Base-by-base conservation (phyloP, 805 yeast species). In the Kluyveromyces aestuarii region DNA sequence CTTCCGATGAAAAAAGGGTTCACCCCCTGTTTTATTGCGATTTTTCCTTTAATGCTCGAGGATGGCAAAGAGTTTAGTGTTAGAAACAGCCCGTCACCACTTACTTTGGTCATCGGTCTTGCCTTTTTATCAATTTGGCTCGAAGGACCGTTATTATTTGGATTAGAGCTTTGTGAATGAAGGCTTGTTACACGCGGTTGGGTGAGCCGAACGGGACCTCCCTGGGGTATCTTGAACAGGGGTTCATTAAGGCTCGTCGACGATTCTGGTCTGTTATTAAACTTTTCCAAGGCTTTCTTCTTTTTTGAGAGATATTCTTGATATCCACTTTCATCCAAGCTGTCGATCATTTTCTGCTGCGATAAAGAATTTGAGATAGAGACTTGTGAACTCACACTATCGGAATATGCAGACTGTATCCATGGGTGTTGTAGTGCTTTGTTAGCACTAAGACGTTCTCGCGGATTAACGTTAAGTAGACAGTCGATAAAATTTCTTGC, bases 401-500 rank as follows among this genome's bases (percentile, higher is more conserved):
- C 55, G 36, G 7, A 30, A 25, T 37, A 45, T 13, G 51, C 55
- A 50, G 54, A 52, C 33, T 52, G 63, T n/a, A 91, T 71, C 99
- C 99, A 93, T 3, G 84, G 83, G 62, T 88, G 95, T 17, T 70
- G 62, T 42, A 91, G 71, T 0, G 97, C 97, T 48, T 77, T 79
- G 7, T 71, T 70, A 0, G 98, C 96, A 17, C 83, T 79, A 17
- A 86, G 74, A 51, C 99, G 74, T 38, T 75, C 63, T 36, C 73
- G 67, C 0, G 96, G 96, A 60, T 89, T 84, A 1, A 85, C 88
- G 59, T 84, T 85, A 14, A 93, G 72, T 50, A 95, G 70, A 18
- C 80, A 66, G 47, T 76, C 76, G 35, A 93, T 71, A 56, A 93
- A 91, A 54, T 80, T 83, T 36, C 83, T 69, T 0, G 93, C 96